A percentile compares a stretch with the other conserved stretches of the same genome.
phyloP scores from a whole-genome alignment of 1,284 basidiomycete species.

The Papiliotrema laurentii region DNA sequence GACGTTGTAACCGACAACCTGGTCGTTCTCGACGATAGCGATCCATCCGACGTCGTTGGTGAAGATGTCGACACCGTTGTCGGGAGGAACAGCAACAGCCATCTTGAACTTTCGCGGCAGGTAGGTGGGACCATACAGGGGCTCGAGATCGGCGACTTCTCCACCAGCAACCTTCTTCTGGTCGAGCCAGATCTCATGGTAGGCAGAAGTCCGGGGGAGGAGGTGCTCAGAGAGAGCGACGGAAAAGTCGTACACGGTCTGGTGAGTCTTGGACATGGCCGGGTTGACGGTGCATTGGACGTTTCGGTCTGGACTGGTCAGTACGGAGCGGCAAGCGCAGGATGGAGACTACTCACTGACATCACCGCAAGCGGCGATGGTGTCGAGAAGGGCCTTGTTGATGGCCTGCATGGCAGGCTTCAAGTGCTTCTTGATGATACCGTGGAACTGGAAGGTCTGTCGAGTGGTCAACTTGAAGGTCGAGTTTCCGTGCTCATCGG shows the following conservation, averaged over 20 bases:
- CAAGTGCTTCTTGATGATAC: slow-evolving; percentile 90
- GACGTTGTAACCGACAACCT: slow-evolving; percentile 84
- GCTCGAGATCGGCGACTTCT: slow-evolving; percentile 88
- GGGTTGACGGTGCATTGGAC: slow-evolving; percentile 93
- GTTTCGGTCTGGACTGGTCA: slow-evolving; percentile 55
- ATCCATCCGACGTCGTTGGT: slow-evolving; percentile 96
- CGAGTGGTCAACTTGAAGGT: slow-evolving; percentile 98
- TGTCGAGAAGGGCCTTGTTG: slow-evolving; percentile 87
- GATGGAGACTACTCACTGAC: slow-evolving; percentile 66
- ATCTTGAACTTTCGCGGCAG: slow-evolving; percentile 99
- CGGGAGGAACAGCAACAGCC: slow-evolving; percentile 91
- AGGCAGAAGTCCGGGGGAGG: slow-evolving; percentile 85
- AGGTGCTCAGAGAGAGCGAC: slow-evolving; percentile 81
- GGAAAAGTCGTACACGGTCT: slow-evolving; percentile 80
- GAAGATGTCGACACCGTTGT: slow-evolving; percentile 94
- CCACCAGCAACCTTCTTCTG: slow-evolving; percentile 90
- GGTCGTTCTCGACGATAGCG: slow-evolving; percentile 74
- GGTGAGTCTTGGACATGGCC: slow-evolving; percentile 75
- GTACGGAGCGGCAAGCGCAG: neutral
- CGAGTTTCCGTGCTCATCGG: slow-evolving; percentile 88
- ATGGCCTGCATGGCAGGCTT: slow-evolving; percentile 96
- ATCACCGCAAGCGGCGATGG: slow-evolving; percentile 96
- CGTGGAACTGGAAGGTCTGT: slow-evolving; percentile 99
- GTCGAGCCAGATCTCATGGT: slow-evolving; percentile 99
- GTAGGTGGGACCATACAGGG: slow-evolving; percentile 95